Conservation (phyloP, 169 alveolate genomes). For the Plasmodium billcollinsi region DNA sequence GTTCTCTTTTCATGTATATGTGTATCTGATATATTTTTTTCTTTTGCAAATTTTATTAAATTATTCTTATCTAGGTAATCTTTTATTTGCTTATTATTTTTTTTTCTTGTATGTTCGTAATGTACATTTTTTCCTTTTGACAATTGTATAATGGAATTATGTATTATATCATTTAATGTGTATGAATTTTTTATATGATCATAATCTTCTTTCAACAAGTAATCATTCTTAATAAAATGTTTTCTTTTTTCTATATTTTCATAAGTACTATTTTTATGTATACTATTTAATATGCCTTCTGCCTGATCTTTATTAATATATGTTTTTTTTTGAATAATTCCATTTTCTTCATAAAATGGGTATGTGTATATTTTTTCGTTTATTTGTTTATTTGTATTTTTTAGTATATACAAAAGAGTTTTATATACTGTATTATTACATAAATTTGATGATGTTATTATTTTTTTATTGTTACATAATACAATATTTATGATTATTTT, state of each 20-base stretch:
- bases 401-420: conserved; percentile 25
- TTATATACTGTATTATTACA: not conserved
- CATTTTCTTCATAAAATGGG: not conserved
- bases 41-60: not conserved
- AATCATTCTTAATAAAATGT: not conserved
- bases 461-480: not conserved
- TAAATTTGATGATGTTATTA: not conserved
- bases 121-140: conserved; percentile 6
- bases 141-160: conserved; percentile 34
- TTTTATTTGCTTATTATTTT: not conserved
- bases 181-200: conserved; percentile 27
- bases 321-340: not conserved
- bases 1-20: not conserved
- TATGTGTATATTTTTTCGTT: not conserved
- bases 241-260: not conserved
- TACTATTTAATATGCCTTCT: not conserved
- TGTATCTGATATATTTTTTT: not conserved
- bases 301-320: not conserved
- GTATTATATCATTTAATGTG: conserved; percentile 36
- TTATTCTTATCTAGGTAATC: not conserved
- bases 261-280: not conserved
- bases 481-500: conserved; percentile 18
- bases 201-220: conserved; percentile 18
- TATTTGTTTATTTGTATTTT: conserved; percentile 24
- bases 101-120: not conserved